Base-by-base conservation (phyloP, 1,284 basidiomycete species). In the Ustilago shanxiensis region DNA sequence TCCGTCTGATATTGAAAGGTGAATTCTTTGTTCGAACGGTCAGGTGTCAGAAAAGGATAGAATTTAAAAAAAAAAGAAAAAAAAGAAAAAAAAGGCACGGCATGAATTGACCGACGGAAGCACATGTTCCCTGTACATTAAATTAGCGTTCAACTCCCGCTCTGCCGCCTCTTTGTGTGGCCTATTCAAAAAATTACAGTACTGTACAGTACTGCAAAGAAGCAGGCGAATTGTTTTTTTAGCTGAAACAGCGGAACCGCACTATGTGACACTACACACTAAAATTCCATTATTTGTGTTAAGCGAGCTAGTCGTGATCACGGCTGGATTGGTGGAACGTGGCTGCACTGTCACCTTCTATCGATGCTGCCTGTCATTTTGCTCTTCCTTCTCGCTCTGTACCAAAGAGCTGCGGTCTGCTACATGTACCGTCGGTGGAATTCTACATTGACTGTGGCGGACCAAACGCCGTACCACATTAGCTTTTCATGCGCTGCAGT, bases 81-180 rank as follows among this genome's bases (percentile, higher is more conserved):
- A n/a, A n/a, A n/a, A n/a, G n/a, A n/a, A n/a, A 44, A 44, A 7
- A 41, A 20, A 16, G 13, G 6, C 35, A 8, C 16, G 47, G 24
- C 22, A 28, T 28, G 47, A 49, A 49, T 26, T 49, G 24, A 28
- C 47, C 47, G 24, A 49, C 47, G 47, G 24, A 49, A 49, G 47
- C 22, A 24, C 20, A 7, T 28, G 47, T 24, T 26, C n/a, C n/a
- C n/a, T n/a, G n/a, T n/a, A n/a, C n/a, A n/a, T n/a, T n/a, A n/a
- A n/a, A n/a, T n/a, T n/a, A n/a, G n/a, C n/a, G n/a, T 41, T 41
- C 39, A 41, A 41, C 39, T 18, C 22, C 20, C 18, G 44, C 44
- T 47, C 22, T 22, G 22, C 44, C 2, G 44, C 44, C 44, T 20
- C 2, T 1, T 24, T 33, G 5, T 33, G 31, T n/a, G n/a, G n/a